Evolutionary conservation across 495 filamentous ascomycete species (phyloP).

Genomic region (Ramalina intermedia): DNA sequence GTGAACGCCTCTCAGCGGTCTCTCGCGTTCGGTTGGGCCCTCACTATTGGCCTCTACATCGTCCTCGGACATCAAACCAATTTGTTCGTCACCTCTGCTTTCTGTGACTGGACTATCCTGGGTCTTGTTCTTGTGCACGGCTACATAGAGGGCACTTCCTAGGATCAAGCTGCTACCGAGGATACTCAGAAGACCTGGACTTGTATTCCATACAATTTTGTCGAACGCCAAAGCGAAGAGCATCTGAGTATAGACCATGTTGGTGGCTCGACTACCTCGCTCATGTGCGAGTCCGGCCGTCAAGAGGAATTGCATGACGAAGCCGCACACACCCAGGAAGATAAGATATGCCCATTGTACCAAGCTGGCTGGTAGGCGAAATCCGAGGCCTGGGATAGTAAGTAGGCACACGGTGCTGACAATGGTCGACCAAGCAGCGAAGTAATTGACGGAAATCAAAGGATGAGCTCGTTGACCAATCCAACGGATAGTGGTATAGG

Average conservation of each 20-base stretch:
- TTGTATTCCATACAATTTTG: slow-evolving; percentile 58
- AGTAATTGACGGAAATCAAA: slow-evolving; percentile 77
- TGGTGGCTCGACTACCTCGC: slow-evolving; percentile 57
- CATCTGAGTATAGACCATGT: slow-evolving; percentile 89
- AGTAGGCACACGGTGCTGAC: slow-evolving; percentile 48
- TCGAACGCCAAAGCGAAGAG: slow-evolving; percentile 79
- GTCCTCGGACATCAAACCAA: slow-evolving; percentile 4
- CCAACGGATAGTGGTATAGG: slow-evolving; percentile 68
- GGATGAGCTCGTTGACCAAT: slow-evolving; percentile 78
- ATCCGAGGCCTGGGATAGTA: slow-evolving; percentile 33
- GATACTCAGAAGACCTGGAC: slow-evolving; percentile 50
- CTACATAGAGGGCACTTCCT: slow-evolving; percentile 68
- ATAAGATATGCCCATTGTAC: slow-evolving; percentile 60
- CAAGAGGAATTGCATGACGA: slow-evolving; percentile 78
- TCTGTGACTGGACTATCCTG: background rate
- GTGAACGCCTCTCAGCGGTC: slow-evolving; percentile 10
- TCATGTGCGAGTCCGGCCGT: slow-evolving; percentile 63
- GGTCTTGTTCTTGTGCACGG: slow-evolving; percentile 28
- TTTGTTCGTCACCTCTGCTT: slow-evolving; percentile 3
- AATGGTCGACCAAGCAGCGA: slow-evolving; percentile 53
- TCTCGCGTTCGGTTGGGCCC: background rate
- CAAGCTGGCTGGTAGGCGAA: slow-evolving; percentile 44
- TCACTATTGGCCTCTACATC: background rate
- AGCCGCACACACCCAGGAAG: slow-evolving; percentile 59
- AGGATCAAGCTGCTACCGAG: slow-evolving; percentile 67